Evolutionary conservation across 768 basidiomycete genomes (phyloP), one percentile per base, ranked within the genome.

Genomic region (Tulasnella sp.): DNA sequence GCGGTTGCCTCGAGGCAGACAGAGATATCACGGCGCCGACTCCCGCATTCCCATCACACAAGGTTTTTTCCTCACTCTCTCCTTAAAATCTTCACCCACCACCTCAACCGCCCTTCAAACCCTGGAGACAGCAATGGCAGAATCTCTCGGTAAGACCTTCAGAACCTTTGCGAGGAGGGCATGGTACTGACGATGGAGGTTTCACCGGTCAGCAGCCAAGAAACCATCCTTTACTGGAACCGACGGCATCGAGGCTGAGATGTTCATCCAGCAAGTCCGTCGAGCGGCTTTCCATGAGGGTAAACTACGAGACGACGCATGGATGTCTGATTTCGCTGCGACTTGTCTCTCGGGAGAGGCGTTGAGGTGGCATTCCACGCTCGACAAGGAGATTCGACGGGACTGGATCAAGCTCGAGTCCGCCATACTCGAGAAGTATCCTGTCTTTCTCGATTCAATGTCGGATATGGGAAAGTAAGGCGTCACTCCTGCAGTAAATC

Each of bases 251-350:
- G 64, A 69, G 37, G 64, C 64, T 31, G 64, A 69, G 74, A 75
- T 75, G 34, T 75, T 75, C 41, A 42, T 75, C 41, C 74, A 75
- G 31, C 74, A 50, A 44, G 74, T 75, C 14, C 41, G 48, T 16
- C 41, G 48, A 31, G 74, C 74, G 12, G 74, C 74, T 41, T 50
- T 75, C 74, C 42, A 44, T 28, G 42, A 75, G 48, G 74, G 74
- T n/a, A 42, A 50, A n/a, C 74, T 44, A 24, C 74, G 74, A 50
- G 74, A 75, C 31, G 74, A 75, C 74, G 74, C 41, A 31, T 75
- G 74, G 74, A 42, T n/a, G 12, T 31, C 48, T 18, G 74, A 75
- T 50, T 75, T 44, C 74, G 74, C 74, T 28, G 74, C 41, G 12
- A 50, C 74, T 28, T 75, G 74, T 28, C 48, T 75, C 6, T 44